phyloP scores from a whole-genome alignment of 768 basidiomycete species.

The Leucocoprinus leucothites region DNA sequence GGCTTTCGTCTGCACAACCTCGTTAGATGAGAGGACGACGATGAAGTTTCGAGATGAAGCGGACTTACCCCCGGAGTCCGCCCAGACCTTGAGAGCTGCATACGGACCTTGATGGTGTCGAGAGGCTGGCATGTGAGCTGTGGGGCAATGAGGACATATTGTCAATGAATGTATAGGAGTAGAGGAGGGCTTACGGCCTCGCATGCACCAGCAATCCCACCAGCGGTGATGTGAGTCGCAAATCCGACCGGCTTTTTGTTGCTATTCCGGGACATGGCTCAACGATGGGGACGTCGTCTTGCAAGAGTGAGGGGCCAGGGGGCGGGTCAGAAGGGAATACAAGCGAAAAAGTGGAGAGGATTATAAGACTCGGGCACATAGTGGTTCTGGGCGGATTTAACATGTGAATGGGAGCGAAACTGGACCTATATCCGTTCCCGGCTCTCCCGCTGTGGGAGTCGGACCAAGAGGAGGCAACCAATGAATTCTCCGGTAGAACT shows the following conservation, averaged over 20 bases:
- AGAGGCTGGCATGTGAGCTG: conserved; percentile 87
- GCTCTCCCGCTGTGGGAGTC: conserved; percentile 7
- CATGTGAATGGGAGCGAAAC: conserved; percentile 26
- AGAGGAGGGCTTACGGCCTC: conserved; percentile 65
- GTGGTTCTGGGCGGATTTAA: conserved; percentile 18
- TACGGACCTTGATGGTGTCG: conserved; percentile 99
- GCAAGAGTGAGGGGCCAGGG: not conserved
- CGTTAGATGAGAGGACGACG: conserved; percentile 10
- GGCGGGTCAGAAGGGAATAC: conserved; percentile 11
- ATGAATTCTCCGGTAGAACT: conserved; percentile 13
- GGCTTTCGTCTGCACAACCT: conserved; percentile 68
- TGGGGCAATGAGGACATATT: not conserved
- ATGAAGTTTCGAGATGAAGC: not conserved
- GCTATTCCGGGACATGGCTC: conserved; percentile 47
- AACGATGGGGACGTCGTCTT: conserved; percentile 2
- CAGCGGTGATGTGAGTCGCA: conserved; percentile 89
- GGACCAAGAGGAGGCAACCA: conserved; percentile 20
- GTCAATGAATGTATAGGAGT: not conserved
- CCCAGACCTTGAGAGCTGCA: conserved; percentile 92
- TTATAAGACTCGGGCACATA: conserved; percentile 16
- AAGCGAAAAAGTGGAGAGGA: conserved; percentile 11
- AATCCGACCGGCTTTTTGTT: conserved; percentile 80
- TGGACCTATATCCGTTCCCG: conserved; percentile 11
- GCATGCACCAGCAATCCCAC: conserved; percentile 90
- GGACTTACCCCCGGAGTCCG: conserved; percentile 75